These are phyloP conservation scores for Heracleum sosnowskyi DNA, from an alignment of 129 eudicot genomes.

Conservation along the genomic window DNA sequence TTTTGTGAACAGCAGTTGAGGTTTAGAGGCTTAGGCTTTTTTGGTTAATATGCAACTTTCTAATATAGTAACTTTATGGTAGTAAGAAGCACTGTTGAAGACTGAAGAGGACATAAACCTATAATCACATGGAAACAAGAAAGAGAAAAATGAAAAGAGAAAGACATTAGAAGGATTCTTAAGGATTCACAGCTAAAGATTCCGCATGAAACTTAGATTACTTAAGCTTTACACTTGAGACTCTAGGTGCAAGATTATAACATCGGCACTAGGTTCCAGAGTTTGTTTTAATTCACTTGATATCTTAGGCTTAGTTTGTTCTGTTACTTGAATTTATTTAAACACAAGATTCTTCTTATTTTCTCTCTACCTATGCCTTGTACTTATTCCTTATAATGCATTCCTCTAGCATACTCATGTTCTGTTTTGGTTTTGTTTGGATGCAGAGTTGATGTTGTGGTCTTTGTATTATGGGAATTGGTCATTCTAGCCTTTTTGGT, in stretches of 20 bases:
- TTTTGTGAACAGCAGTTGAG: background rate
- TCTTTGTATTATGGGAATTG: constrained; percentile 89
- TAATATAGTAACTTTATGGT: background rate
- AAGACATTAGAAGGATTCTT: background rate
- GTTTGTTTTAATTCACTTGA: background rate
- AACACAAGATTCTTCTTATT: background rate
- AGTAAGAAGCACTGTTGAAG: background rate
- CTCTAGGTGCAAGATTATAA: background rate
- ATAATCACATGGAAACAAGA: background rate
- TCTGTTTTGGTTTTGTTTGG: constrained; percentile 4
- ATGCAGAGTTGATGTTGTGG: constrained; percentile 94
- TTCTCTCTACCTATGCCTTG: background rate
- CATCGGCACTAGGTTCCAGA: background rate
- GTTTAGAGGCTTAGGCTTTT: background rate
- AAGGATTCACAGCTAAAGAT: background rate
- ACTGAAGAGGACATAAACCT: background rate
- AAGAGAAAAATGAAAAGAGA: background rate
- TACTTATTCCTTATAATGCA: background rate
- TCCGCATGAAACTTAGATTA: background rate
- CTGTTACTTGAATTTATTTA: background rate
- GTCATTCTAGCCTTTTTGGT: constrained; percentile 78
- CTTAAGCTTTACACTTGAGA: background rate
- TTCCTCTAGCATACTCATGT: background rate
- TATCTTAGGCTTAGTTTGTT: background rate
- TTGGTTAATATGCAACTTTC: background rate